Evolutionary conservation across 495 filamentous ascomycete species (phyloP).

Genomic region (Neurospora terricola): DNA sequence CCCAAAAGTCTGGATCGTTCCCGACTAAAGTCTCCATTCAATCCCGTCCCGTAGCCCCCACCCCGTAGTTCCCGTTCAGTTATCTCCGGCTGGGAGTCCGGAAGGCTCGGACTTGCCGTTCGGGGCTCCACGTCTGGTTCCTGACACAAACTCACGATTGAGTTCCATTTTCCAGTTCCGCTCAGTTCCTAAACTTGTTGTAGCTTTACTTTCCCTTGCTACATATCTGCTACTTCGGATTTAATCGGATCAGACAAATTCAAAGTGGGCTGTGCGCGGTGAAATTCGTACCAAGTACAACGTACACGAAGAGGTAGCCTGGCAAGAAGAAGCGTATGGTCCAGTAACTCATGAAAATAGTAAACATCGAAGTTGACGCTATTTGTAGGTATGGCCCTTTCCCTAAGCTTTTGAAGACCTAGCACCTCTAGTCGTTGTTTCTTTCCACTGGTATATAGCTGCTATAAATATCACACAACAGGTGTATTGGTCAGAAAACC

Average conservation of each 20-base stretch:
- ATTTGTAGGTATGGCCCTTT: neutral
- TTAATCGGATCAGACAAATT: neutral
- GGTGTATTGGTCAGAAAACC: neutral
- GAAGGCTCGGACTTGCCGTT: neutral
- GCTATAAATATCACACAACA: neutral
- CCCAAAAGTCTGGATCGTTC: neutral
- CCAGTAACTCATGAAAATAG: neutral
- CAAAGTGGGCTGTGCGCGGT: neutral
- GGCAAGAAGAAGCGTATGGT: neutral
- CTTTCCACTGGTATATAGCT: neutral
- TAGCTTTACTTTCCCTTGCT: neutral
- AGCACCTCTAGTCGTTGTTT: neutral
- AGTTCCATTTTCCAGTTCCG: neutral
- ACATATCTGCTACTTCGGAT: neutral
- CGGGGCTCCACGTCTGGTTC: neutral
- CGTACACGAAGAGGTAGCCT: neutral
- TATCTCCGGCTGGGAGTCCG: neutral
- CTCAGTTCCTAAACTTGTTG: neutral
- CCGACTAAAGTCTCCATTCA: neutral
- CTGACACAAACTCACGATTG: neutral
- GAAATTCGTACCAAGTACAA: neutral
- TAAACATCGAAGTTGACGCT: neutral
- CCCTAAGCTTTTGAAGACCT: neutral
- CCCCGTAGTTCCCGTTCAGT: neutral
- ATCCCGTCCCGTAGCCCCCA: neutral